phyloP scores from a whole-genome alignment of 495 filamentous ascomycete genomes.

The Tuber aestivum region DNA sequence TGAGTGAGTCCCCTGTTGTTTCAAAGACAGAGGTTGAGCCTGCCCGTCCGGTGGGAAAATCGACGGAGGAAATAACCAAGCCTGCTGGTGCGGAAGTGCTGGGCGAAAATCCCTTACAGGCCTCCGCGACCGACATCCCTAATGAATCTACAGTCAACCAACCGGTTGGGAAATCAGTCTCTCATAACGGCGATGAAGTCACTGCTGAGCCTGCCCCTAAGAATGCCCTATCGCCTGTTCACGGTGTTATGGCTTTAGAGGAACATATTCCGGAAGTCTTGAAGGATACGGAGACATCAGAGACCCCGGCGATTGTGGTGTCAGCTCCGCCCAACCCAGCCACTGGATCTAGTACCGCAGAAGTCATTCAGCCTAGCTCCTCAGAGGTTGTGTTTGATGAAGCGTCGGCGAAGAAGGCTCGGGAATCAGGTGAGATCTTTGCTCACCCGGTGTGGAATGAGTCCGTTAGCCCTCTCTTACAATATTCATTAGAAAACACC shows the following conservation, averaged over 20 bases:
- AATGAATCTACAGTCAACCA: constrained; percentile 2
- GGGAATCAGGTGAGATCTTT: constrained; percentile 43
- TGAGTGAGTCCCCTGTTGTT: constrained; percentile 2
- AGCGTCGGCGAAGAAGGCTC: constrained; percentile 15
- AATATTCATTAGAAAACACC: constrained; percentile 43
- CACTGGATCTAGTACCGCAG: constrained; percentile 25
- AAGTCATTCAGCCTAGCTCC: constrained; percentile 35
- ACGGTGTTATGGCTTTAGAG: constrained; percentile 24
- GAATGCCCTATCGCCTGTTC: constrained; percentile 16
- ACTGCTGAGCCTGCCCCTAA: constrained; percentile 34
- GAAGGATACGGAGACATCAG: constrained; percentile 21
- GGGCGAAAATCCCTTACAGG: not conserved
- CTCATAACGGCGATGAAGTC: constrained; percentile 16
- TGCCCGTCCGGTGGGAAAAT: constrained; percentile 21
- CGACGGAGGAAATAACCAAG: constrained; percentile 17
- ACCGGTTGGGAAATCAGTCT: constrained; percentile 11
- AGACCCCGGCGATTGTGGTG: constrained; percentile 36
- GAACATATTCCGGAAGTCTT: constrained; percentile 14
- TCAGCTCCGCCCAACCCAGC: constrained; percentile 29
- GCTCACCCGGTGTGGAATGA: constrained; percentile 43
- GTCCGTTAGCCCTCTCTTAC: constrained; percentile 43
- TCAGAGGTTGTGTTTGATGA: constrained; percentile 13
- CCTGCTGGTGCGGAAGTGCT: constrained; percentile 1
- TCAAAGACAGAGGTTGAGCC: constrained; percentile 12
- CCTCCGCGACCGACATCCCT: not conserved